Evolutionary conservation across 2,329 filamentous ascomycete genomes (phyloP).

Genomic region (Shiraia bambusicola): DNA sequence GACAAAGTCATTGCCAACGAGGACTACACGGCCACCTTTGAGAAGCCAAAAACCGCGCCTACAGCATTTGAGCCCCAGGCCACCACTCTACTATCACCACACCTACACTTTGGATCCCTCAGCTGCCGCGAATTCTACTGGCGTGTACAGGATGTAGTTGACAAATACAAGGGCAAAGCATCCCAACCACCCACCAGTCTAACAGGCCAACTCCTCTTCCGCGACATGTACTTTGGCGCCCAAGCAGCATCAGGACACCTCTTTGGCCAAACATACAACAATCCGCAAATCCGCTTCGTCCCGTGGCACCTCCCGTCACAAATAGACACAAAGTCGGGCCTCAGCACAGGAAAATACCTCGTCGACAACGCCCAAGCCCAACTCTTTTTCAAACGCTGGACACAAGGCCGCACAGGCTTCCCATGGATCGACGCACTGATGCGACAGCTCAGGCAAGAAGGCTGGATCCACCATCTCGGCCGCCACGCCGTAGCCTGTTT

Average conservation of each 20-base stretch:
- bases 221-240: slow-evolving; percentile 82
- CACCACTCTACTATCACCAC: slow-evolving; percentile 72
- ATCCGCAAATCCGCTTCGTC: slow-evolving; percentile 69
- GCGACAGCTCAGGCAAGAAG: slow-evolving; percentile 69
- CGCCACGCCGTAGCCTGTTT: slow-evolving; percentile 79
- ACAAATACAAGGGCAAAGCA: slow-evolving; percentile 57
- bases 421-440: slow-evolving; percentile 81
- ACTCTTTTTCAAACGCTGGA: slow-evolving; percentile 68
- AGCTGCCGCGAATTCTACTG: slow-evolving; percentile 74
- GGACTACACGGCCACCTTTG: slow-evolving; percentile 70
- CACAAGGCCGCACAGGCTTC: slow-evolving; percentile 69
- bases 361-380: slow-evolving; percentile 66
- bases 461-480: slow-evolving; percentile 79
- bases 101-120: slow-evolving; percentile 73
- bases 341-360: slow-evolving; percentile 62
- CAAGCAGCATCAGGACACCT: slow-evolving; percentile 66
- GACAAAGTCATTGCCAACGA: slow-evolving; percentile 61
- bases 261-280: slow-evolving; percentile 67
- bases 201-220: slow-evolving; percentile 71
- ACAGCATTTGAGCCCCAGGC: slow-evolving; percentile 72
- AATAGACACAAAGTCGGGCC: slow-evolving; percentile 46
- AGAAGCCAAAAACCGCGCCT: slow-evolving; percentile 74
- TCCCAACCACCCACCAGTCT: slow-evolving; percentile 66
- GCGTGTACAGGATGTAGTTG: slow-evolving; percentile 64
- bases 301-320: slow-evolving; percentile 75